A percentile compares a stretch with the other conserved stretches of the same genome.
Evolutionary conservation across 1,284 basidiomycete species (phyloP).

Genomic region (Leccinum solheimii): DNA sequence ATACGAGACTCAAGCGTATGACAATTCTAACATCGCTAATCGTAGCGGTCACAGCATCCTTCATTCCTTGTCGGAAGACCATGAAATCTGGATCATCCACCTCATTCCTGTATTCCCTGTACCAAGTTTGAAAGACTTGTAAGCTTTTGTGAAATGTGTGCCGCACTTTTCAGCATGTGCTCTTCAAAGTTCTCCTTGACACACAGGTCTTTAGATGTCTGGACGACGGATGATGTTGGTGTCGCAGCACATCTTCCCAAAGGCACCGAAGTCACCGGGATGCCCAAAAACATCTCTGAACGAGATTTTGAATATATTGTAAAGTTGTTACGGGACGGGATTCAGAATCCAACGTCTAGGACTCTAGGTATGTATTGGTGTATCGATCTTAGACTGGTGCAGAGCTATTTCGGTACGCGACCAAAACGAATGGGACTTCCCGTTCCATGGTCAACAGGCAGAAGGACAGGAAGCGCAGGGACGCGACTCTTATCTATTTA

Average conservation of each 20-base stretch:
- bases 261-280: not conserved
- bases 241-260: not conserved
- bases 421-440: not conserved
- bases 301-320: not conserved
- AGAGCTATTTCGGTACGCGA: not conserved
- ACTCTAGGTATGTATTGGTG: not conserved
- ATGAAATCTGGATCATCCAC: not conserved
- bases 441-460: not conserved
- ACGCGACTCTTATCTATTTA: not conserved
- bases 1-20: not conserved
- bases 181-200: not conserved
- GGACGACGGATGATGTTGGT: not conserved
- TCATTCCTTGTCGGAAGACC: not conserved
- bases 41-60: not conserved
- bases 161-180: not conserved
- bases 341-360: not conserved
- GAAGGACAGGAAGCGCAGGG: not conserved
- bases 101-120: not conserved
- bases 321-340: not conserved
- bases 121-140: not conserved
- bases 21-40: not conserved
- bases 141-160: not conserved
- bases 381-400: not conserved
- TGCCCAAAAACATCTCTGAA: not conserved
- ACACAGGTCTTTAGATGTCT: not conserved